Evolutionary conservation across 495 filamentous ascomycete species (phyloP), one percentile per base, ranked within the genome.

Genomic region (Penicillium manginii): DNA sequence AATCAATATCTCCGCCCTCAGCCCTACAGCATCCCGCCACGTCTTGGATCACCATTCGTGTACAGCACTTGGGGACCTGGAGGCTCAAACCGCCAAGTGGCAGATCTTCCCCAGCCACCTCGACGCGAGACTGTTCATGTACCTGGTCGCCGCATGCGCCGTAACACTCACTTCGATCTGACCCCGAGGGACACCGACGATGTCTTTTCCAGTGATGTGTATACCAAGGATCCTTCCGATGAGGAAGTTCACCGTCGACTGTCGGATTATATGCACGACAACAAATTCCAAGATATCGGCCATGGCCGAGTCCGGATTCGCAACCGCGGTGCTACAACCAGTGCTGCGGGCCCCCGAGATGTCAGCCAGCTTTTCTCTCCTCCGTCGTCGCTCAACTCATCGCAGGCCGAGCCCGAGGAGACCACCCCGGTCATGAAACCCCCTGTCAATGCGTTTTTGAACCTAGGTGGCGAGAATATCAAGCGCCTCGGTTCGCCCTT

Each of bases 41-140:
- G 77, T 35, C 75, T 81, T 32, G 81, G 79, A 47, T 88, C 84
- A 18, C 86, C 84, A 15, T 86, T 84, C 58, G 74, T 76, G 17
- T 81, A 80, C 64, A 78, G 74, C 43, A 85, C 84, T 0, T 85
- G 83, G 80, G 81, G 81, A 21, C 83, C 83, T 8, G 78, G 77
- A 57, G 70, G 68, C 32, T 78, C 77, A 8, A 67, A 63, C 26
- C 73, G 70, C 32, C 60, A 69, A 52, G 42, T 62, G 48, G 61
- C 74, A 29, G 63, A 68, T 26, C 62, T 73, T 52, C 66, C 75
- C 10, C 63, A 66, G 6, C 65, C 67, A 31, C 60, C 67, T 29
- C 56, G 77, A 59, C 72, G 73, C 35, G 74, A 75, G 35, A 78
- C 77, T 4, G 63, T 80, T n/a, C 78, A 79, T 69, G 70, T 75